Conservation (phyloP, 495 filamentous ascomycete species). For the Bacidia gigantensis region DNA sequence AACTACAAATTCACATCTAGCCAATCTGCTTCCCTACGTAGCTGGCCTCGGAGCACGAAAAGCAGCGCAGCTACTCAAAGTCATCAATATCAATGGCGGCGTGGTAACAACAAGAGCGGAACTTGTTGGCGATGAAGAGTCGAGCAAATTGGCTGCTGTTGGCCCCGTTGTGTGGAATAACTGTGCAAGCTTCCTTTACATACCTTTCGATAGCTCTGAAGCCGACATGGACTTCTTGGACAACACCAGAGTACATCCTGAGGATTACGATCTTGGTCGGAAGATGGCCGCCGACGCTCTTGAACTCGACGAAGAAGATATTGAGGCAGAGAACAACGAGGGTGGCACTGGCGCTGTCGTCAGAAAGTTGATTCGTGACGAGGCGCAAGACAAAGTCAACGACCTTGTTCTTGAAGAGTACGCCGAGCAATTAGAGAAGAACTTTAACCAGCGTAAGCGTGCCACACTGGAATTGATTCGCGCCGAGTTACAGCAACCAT, state of each 20-base stretch:
- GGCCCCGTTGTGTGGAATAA: constrained; percentile 89
- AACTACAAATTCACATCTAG: constrained; percentile 59
- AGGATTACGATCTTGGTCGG: constrained; percentile 92
- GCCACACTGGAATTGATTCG: constrained; percentile 94
- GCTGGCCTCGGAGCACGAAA: constrained; percentile 91
- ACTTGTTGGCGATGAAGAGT: constrained; percentile 72
- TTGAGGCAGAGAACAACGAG: constrained; percentile 84
- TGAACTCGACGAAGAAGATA: constrained; percentile 92
- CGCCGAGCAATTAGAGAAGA: constrained; percentile 84
- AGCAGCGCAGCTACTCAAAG: constrained; percentile 72
- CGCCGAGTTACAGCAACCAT: constrained; percentile 80
- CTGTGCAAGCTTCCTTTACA: constrained; percentile 84
- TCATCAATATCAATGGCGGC: constrained; percentile 79
- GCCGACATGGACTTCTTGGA: constrained; percentile 79
- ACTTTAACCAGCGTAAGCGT: constrained; percentile 85
- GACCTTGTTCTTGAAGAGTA: constrained; percentile 94
- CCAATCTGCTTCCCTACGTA: constrained; percentile 80
- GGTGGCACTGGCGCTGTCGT: constrained; percentile 80
- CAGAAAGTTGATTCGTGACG: constrained; percentile 79
- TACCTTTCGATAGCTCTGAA: constrained; percentile 70
- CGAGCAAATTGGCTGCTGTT: constrained; percentile 62
- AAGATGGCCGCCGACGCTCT: constrained; percentile 98
- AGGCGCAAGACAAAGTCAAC: constrained; percentile 86
- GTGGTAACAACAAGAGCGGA: constrained; percentile 68
- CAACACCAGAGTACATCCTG: constrained; percentile 90